Evolutionary conservation across 2,329 filamentous ascomycete species (phyloP).

Genomic region (Sporothrix phasma): DNA sequence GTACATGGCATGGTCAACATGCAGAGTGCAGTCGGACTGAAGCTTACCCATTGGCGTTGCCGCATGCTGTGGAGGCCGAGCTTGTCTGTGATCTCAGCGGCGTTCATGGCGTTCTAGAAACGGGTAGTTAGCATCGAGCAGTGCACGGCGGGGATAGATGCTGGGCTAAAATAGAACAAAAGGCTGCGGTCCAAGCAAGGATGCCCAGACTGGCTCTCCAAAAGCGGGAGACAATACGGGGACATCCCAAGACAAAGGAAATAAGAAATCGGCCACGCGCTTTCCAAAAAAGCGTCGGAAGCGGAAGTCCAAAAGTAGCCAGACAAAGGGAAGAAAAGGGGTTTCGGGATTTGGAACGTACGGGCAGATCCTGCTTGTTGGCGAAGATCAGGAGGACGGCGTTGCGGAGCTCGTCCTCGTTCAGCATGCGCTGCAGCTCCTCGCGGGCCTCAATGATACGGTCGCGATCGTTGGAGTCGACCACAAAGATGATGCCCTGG

Average conservation of each 20-base stretch:
- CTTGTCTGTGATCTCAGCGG: slow-evolving; percentile 99
- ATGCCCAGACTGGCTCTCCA: not conserved
- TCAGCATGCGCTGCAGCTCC: slow-evolving; percentile 96
- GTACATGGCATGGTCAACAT: slow-evolving; percentile 96
- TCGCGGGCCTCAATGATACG: slow-evolving; percentile 94
- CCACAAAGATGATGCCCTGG: slow-evolving; percentile 99
- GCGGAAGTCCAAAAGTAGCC: not conserved
- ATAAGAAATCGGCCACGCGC: not conserved
- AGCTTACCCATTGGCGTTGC: slow-evolving; percentile 94
- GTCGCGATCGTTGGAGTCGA: slow-evolving; percentile 97
- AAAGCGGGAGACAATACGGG: slow-evolving; percentile 3
- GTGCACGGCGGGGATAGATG: not conserved
- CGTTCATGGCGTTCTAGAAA: slow-evolving; percentile 92
- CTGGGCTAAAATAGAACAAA: not conserved
- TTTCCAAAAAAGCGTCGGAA: not conserved
- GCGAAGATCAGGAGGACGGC: slow-evolving; percentile 94
- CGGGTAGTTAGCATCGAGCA: not conserved
- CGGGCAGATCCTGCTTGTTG: slow-evolving; percentile 99
- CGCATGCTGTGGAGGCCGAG: slow-evolving; percentile 97
- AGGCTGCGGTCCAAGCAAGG: not conserved
- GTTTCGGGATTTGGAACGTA: slow-evolving; percentile 47
- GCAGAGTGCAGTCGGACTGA: not conserved
- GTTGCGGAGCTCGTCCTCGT: slow-evolving; percentile 97
- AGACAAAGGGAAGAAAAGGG: not conserved
- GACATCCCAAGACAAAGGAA: not conserved